Evolutionary conservation across 768 basidiomycete genomes (phyloP).

Genomic region (Rhizopogon rudus): DNA sequence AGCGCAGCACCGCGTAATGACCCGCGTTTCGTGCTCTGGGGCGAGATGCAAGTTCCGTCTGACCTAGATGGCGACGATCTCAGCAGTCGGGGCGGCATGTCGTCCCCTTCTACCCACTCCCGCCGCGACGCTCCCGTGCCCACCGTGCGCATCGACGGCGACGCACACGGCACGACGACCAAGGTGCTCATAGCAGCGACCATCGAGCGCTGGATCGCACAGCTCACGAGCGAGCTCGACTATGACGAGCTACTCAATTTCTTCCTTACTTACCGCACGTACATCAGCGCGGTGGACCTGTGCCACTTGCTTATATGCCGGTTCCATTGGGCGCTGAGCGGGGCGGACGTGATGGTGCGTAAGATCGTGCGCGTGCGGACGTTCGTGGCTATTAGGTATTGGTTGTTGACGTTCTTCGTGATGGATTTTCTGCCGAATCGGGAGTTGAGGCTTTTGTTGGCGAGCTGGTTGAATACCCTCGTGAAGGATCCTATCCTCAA

Average conservation of each 20-base stretch:
- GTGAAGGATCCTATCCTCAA: conserved; percentile 65
- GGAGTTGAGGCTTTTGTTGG: conserved; percentile 66
- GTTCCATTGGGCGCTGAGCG: conserved; percentile 80
- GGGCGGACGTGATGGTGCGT: conserved; percentile 62
- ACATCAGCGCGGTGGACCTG: conserved; percentile 74
- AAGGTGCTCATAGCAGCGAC: conserved; percentile 79
- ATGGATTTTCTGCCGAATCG: conserved; percentile 84
- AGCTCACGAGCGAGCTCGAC: conserved; percentile 80
- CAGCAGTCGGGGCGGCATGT: conserved; percentile 33
- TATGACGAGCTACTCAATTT: conserved; percentile 87
- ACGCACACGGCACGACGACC: conserved; percentile 25
- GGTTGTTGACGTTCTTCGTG: conserved; percentile 86
- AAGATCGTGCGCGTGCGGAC: conserved; percentile 84
- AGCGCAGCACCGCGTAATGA: conserved; percentile 77
- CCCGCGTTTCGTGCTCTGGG: conserved; percentile 91
- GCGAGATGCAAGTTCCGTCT: conserved; percentile 39
- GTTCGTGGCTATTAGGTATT: conserved; percentile 86
- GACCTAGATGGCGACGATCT: conserved; percentile 31
- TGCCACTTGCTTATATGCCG: conserved; percentile 79
- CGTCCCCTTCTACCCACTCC: conserved; percentile 32
- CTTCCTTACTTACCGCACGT: conserved; percentile 89
- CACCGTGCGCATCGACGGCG: conserved; percentile 18
- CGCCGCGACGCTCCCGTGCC: conserved; percentile 29
- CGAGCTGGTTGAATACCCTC: conserved; percentile 79
- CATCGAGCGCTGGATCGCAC: conserved; percentile 91